A percentile compares a stretch with the other conserved stretches of the same genome.
Evolutionary conservation across 2,329 filamentous ascomycete species (phyloP).

Genomic region (Cordyceps javanica): DNA sequence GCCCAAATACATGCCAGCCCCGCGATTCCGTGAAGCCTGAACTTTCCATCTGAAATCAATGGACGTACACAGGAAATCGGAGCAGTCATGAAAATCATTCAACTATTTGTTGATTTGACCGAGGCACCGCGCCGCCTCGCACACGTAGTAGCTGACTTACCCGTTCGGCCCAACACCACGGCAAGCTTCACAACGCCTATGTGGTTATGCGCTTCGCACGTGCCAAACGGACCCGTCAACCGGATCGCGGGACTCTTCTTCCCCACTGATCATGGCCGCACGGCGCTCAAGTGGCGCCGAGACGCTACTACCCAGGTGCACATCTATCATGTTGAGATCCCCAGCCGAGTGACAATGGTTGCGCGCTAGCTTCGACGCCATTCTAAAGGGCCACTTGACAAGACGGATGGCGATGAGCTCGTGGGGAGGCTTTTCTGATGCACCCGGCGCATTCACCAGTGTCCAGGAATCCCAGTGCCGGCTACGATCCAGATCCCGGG

Average conservation of each 20-base stretch:
- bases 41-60: neutral
- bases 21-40: neutral
- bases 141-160: conserved; percentile 7
- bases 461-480: neutral
- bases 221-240: conserved; percentile 2
- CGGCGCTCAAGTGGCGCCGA: conserved; percentile 8
- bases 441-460: neutral
- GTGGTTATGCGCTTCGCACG: conserved; percentile 9
- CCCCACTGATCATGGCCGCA: neutral
- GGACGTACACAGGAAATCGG: neutral
- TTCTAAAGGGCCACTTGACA: neutral
- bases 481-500: conserved; percentile 2
- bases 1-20: neutral
- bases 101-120: conserved; percentile 9
- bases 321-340: conserved; percentile 11
- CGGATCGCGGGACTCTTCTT: conserved; percentile 9
- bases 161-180: neutral
- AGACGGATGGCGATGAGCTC: conserved; percentile 8
- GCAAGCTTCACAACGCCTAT: conserved; percentile 12
- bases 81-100: conserved; percentile 8
- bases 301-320: neutral
- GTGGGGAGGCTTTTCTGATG: conserved; percentile 11
- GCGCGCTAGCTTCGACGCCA: conserved; percentile 10
- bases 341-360: neutral
- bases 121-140: conserved; percentile 5